phyloP scores from a whole-genome alignment of 2,329 filamentous ascomycete species.

The Lecanoromycetidae sp. region DNA sequence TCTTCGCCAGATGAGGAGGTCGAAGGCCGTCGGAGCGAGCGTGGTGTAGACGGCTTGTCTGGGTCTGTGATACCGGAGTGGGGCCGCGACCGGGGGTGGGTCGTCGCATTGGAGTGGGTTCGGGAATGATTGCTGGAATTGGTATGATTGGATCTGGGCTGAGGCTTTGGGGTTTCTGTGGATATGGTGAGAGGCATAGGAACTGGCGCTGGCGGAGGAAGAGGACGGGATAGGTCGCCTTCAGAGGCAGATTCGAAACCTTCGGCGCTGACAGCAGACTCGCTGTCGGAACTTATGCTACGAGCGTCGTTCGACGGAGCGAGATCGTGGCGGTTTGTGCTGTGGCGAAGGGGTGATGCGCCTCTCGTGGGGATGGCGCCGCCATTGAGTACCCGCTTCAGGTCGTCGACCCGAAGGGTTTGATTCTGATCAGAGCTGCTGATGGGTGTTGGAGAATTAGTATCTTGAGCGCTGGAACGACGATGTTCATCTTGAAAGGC shows the following conservation, averaged over 20 bases:
- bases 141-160: not conserved
- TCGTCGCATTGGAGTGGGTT: slow-evolving; percentile 6
- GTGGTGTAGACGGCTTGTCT: slow-evolving; percentile 10
- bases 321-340: slow-evolving; percentile 14
- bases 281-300: slow-evolving; percentile 13
- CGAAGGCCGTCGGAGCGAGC: slow-evolving; percentile 14
- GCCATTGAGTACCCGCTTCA: slow-evolving; percentile 36
- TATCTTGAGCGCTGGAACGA: slow-evolving; percentile 28
- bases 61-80: slow-evolving; percentile 7
- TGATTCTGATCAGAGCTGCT: slow-evolving; percentile 32
- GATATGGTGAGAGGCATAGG: slow-evolving; percentile 3
- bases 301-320: not conserved
- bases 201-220: slow-evolving; percentile 4
- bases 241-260: slow-evolving; percentile 17
- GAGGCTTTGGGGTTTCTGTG: not conserved
- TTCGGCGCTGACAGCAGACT: slow-evolving; percentile 14
- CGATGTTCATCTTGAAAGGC: slow-evolving; percentile 17
- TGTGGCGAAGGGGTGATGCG: slow-evolving; percentile 33
- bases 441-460: slow-evolving; percentile 24
- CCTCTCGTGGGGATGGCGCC: slow-evolving; percentile 25
- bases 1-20: slow-evolving; percentile 17
- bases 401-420: slow-evolving; percentile 36
- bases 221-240: slow-evolving; percentile 13
- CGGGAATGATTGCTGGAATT: slow-evolving; percentile 6
- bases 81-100: slow-evolving; percentile 12